These are phyloP conservation scores for Recurvomyces mirabilis DNA, from an alignment of 495 filamentous ascomycete genomes.

Conservation along the genomic window DNA sequence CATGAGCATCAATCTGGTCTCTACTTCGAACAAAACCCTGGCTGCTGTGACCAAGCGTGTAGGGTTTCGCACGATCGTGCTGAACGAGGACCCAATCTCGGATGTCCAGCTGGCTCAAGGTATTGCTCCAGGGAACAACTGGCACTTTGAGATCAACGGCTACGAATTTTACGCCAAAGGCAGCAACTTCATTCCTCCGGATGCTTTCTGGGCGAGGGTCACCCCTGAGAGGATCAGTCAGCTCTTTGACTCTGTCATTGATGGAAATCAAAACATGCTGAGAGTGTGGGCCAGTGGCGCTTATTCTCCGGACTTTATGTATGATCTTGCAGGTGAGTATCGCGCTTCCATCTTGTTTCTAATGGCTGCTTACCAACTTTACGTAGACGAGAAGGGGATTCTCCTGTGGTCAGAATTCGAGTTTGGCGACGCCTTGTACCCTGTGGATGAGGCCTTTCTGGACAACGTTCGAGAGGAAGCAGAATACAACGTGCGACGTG, in stretches of 20 bases:
- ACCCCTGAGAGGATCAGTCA: conserved; percentile 42
- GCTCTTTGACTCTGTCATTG: conserved; percentile 45
- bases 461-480: conserved; percentile 49
- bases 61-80: conserved; percentile 57
- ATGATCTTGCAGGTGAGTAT: conserved; percentile 55
- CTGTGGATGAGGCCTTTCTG: conserved; percentile 43
- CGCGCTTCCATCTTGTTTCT: too few relatives aligned
- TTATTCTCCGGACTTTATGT: conserved; percentile 57
- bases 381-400: conserved; percentile 49
- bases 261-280: conserved; percentile 59
- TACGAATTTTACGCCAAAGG: conserved; percentile 57
- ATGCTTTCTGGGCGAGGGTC: conserved; percentile 56
- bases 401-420: conserved; percentile 60
- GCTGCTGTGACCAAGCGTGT: conserved; percentile 44
- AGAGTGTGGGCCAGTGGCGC: conserved; percentile 55
- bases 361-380: too few relatives aligned
- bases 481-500: conserved; percentile 49
- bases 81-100: conserved; percentile 51
- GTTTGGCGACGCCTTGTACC: conserved; percentile 55
- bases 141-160: conserved; percentile 61
- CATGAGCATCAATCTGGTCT: conserved; percentile 40
- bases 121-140: conserved; percentile 53
- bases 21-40: conserved; percentile 28
- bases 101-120: conserved; percentile 45
- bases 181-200: conserved; percentile 55